Conservation (phyloP, 495 filamentous ascomycete species). For the Usnea hakonensis region DNA sequence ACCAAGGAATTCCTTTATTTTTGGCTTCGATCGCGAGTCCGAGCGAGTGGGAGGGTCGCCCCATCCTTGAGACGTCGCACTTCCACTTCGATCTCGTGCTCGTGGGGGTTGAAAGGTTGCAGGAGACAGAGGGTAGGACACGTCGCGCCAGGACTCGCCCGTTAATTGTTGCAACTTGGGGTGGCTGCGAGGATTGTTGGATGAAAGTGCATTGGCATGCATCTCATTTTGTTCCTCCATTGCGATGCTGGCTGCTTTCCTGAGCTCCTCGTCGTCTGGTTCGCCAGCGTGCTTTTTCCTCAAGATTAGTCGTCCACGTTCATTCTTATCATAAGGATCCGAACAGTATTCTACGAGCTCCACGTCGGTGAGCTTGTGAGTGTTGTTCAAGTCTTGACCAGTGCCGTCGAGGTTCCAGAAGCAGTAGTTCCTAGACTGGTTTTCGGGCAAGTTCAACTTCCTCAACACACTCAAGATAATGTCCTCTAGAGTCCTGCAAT, state of each 20-base stretch:
- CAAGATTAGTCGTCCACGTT: constrained; percentile 84
- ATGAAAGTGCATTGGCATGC: constrained; percentile 57
- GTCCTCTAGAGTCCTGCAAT: constrained; percentile 83
- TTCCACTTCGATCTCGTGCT: constrained; percentile 53
- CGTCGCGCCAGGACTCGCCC: constrained; percentile 74
- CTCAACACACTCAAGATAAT: constrained; percentile 77
- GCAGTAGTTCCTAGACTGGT: constrained; percentile 71
- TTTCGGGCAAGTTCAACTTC: constrained; percentile 70
- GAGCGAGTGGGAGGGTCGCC: constrained; percentile 51
- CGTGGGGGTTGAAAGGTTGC: constrained; percentile 45
- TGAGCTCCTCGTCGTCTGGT: constrained; percentile 71
- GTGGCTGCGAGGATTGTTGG: constrained; percentile 55
- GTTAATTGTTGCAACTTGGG: constrained; percentile 75
- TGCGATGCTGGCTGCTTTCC: constrained; percentile 73
- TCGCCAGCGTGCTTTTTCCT: constrained; percentile 81
- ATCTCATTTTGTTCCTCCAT: constrained; percentile 70
- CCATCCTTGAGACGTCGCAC: constrained; percentile 34
- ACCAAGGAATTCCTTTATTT: constrained; percentile 75
- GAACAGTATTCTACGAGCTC: constrained; percentile 82
- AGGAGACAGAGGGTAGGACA: constrained; percentile 76
- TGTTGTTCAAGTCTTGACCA: constrained; percentile 70
- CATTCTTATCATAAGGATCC: constrained; percentile 47
- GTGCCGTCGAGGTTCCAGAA: constrained; percentile 76
- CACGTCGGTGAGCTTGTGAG: constrained; percentile 68
- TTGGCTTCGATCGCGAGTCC: constrained; percentile 40